Percentiles rank a stretch among this genome's conserved stretches.
Evolutionary conservation across 106 monocot genomes (phyloP).

Genomic region (Platanthera guangdongensis): DNA sequence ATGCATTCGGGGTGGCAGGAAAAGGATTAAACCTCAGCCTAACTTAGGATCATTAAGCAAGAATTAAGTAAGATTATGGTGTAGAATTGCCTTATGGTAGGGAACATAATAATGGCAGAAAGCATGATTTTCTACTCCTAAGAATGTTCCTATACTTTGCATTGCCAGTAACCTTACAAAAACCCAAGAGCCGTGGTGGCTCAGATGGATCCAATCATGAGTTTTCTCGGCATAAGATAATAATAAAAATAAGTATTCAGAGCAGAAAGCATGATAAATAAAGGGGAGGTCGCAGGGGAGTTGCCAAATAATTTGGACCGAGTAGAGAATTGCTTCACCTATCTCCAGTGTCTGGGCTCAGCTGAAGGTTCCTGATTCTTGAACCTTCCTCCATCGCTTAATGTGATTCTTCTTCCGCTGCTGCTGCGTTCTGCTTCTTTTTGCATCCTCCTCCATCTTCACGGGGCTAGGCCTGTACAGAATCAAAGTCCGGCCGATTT

Average conservation of each 20-base stretch:
- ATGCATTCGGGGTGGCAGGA: too few species aligned
- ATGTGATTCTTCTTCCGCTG: slow-evolving; percentile 14
- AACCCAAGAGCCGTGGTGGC: not conserved
- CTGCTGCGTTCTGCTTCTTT: slow-evolving; percentile 8
- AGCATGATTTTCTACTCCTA: not conserved
- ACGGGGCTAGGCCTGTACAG: slow-evolving; percentile 79
- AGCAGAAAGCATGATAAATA: not conserved
- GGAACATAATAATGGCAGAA: too few species aligned
- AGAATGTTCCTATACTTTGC: not conserved
- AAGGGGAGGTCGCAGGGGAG: not conserved
- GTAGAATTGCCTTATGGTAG: too few species aligned
- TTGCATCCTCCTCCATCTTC: slow-evolving; percentile 62
- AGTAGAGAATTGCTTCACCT: not conserved
- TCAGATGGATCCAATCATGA: not conserved
- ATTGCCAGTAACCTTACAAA: not conserved
- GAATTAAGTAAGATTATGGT: too few species aligned
- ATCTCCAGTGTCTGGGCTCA: not conserved
- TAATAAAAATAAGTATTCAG: not conserved
- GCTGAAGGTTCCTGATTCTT: slow-evolving; percentile 11
- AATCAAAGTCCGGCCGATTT: slow-evolving; percentile 85
- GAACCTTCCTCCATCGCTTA: slow-evolving; percentile 5
- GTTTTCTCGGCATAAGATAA: not conserved
- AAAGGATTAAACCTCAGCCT: too few species aligned
- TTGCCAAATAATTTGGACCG: not conserved
- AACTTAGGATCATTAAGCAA: too few species aligned